A percentile compares a stretch with the other conserved stretches of the same genome.
Conservation (phyloP, 108 stramenopile genomes). For the Aurantiochytrium sp. region DNA sequence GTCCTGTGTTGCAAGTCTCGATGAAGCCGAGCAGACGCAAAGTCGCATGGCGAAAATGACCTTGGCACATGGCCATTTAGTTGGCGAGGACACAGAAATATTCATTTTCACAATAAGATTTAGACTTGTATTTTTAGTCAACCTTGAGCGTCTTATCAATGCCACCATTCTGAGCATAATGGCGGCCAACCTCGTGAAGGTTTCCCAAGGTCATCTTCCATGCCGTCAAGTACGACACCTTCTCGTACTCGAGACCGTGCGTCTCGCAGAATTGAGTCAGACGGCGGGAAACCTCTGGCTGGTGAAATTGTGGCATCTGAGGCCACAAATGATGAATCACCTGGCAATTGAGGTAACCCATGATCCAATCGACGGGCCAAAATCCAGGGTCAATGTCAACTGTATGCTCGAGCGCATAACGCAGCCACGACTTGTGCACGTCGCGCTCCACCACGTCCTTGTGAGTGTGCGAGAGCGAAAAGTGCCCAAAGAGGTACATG, state of each 20-base stretch:
- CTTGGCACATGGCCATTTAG: no score
- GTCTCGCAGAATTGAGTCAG: constrained; percentile 92
- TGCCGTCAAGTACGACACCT: not conserved
- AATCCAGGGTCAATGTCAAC: constrained; percentile 55
- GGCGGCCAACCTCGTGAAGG: not conserved
- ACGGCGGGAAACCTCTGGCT: constrained; percentile 70
- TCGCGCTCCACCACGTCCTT: constrained; percentile 16
- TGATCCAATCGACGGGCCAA: constrained; percentile 93
- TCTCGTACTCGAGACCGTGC: constrained; percentile 76
- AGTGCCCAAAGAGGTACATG: constrained; percentile 32
- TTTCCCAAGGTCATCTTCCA: not conserved
- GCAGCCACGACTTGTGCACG: constrained; percentile 21
- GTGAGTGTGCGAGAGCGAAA: constrained; percentile 30
- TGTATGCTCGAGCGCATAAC: constrained; percentile 26
- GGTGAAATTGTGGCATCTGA: constrained; percentile 83
- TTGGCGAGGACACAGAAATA: no score
- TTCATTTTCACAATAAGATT: no score
- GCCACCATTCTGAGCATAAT: not conserved
- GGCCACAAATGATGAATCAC: constrained; percentile 98
- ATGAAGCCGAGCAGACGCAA: no score
- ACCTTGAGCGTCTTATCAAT: not conserved
- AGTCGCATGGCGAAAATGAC: no score
- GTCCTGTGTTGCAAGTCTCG: no score
- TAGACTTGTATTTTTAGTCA: no score
- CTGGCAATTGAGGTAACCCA: constrained; percentile 94